These are phyloP conservation scores for Mitragyna speciosa DNA, from an alignment of 257 asterid genomes.

Conservation along the genomic window DNA sequence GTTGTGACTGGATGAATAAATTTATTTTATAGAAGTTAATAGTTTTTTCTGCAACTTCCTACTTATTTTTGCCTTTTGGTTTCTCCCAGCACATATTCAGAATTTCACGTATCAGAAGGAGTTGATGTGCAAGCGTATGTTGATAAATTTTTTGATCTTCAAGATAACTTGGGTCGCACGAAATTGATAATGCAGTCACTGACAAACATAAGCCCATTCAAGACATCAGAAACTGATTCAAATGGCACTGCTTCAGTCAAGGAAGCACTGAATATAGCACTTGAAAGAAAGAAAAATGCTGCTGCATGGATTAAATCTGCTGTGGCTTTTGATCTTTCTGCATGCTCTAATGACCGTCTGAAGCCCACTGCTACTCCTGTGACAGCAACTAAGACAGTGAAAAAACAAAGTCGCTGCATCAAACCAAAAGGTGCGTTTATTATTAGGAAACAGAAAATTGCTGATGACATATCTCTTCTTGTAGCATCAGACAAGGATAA, in stretches of 20 bases:
- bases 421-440: slow-evolving; percentile 38
- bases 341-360: slow-evolving; percentile 16
- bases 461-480: slow-evolving; percentile 23
- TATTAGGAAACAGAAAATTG: slow-evolving; percentile 26
- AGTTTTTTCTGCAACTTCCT: background rate
- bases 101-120: slow-evolving; percentile 47
- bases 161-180: slow-evolving; percentile 45
- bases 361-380: slow-evolving; percentile 17
- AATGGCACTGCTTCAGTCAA: slow-evolving; percentile 35
- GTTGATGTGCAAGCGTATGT: slow-evolving; percentile 50
- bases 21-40: background rate
- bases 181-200: slow-evolving; percentile 57
- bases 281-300: slow-evolving; percentile 61
- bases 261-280: slow-evolving; percentile 37
- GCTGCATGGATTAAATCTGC: slow-evolving; percentile 65
- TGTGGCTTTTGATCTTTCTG: slow-evolving; percentile 59
- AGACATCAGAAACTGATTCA: slow-evolving; percentile 39
- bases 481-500: slow-evolving; percentile 34
- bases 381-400: slow-evolving; percentile 17
- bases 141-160: slow-evolving; percentile 54
- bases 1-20: background rate
- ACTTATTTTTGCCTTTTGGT: slow-evolving; percentile 2
- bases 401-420: slow-evolving; percentile 15
- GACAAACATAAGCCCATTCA: slow-evolving; percentile 42
- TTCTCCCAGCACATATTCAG: slow-evolving; percentile 56